Conservation (phyloP, 768 basidiomycete genomes). For the Trametes cubensis region DNA sequence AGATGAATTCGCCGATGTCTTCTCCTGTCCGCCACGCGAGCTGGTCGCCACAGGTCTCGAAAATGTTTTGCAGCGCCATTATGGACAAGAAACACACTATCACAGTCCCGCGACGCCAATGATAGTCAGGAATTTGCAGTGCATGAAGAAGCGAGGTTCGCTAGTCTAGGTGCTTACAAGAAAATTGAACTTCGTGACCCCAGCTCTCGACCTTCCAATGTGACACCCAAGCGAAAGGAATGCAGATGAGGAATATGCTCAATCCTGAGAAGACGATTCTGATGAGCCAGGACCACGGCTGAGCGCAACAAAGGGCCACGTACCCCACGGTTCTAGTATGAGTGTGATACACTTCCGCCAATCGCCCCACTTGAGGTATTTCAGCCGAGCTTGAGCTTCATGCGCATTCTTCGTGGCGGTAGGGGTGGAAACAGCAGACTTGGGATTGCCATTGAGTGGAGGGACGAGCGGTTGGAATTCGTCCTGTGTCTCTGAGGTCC, state of each 20-base stretch:
- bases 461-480: too few species aligned
- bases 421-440: too few species aligned
- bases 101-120: too few species aligned
- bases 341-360: not conserved
- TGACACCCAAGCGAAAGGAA: slow-evolving; percentile 63
- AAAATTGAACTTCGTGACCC: slow-evolving; percentile 44
- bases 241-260: slow-evolving; percentile 56
- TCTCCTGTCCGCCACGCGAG: slow-evolving; percentile 54
- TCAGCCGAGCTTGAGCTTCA: too few species aligned
- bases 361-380: too few species aligned
- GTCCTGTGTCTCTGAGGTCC: too few species aligned
- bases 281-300: not conserved
- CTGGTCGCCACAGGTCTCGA: slow-evolving; percentile 65
- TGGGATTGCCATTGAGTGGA: too few species aligned
- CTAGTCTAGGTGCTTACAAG: slow-evolving; percentile 38
- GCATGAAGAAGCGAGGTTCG: too few species aligned
- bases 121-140: too few species aligned
- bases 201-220: slow-evolving; percentile 47
- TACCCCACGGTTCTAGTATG: not conserved
- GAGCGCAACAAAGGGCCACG: not conserved
- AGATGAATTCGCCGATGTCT: slow-evolving; percentile 63
- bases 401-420: too few species aligned
- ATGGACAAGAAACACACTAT: slow-evolving; percentile 44
- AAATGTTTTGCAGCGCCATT: slow-evolving; percentile 64
- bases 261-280: slow-evolving; percentile 25